These are phyloP conservation scores for Nothophytophthora sp. DNA, from an alignment of 352 stramenopile genomes.

Conservation along the genomic window DNA sequence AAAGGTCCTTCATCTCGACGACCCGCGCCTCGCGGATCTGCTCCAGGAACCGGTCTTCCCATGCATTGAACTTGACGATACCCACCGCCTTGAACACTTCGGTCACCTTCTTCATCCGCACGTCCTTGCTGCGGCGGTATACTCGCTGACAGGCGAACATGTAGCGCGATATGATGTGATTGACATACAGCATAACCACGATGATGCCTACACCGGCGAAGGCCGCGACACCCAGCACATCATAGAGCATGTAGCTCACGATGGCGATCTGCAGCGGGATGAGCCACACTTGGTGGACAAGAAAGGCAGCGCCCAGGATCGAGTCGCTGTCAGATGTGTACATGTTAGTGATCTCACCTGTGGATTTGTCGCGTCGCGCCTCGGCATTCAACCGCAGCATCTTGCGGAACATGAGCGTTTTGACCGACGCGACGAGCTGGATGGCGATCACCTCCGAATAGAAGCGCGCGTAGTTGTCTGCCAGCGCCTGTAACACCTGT, in stretches of 20 bases:
- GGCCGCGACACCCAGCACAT: conserved; percentile 34
- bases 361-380: conserved; percentile 44
- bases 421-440: conserved; percentile 50
- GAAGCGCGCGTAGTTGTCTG: conserved; percentile 51
- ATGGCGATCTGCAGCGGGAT: conserved; percentile 52
- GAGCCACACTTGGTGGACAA: conserved; percentile 67
- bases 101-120: conserved; percentile 54
- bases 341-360: conserved; percentile 60
- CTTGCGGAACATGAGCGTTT: conserved; percentile 58
- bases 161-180: conserved; percentile 31
- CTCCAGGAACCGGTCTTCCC: conserved; percentile 84
- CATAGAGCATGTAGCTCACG: conserved; percentile 47
- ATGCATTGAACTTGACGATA: conserved; percentile 94
- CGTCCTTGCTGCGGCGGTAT: conserved; percentile 44
- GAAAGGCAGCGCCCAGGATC: conserved; percentile 37
- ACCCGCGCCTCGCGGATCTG: conserved; percentile 39
- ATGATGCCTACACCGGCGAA: conserved; percentile 46
- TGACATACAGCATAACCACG: conserved; percentile 32
- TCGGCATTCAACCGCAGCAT: conserved; percentile 45
- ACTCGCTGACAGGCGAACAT: conserved; percentile 30
- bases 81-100: conserved; percentile 77
- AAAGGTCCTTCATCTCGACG: conserved; percentile 38
- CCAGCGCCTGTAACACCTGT: conserved; percentile 56
- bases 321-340: conserved; percentile 59
- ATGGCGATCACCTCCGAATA: conserved; percentile 54